Conservation (phyloP, 106 monocot genomes). For the Allium fistulosum region DNA sequence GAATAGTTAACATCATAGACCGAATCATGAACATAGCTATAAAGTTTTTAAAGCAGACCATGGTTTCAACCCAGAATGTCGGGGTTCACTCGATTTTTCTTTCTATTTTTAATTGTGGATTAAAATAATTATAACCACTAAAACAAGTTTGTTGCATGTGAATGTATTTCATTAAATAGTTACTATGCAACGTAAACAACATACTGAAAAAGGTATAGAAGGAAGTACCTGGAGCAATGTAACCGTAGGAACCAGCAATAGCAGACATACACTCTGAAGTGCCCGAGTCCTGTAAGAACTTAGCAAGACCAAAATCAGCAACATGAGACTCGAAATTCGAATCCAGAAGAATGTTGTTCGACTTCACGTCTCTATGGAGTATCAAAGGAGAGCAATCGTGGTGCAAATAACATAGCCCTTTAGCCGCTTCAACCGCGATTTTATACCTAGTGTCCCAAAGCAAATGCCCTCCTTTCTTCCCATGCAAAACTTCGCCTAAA, state of each 20-base stretch:
- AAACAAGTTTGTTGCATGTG: no score
- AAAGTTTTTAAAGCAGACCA: neutral
- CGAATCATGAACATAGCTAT: neutral
- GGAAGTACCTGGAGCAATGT: constrained; percentile 73
- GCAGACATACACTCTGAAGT: constrained; percentile 95
- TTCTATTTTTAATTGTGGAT: no score
- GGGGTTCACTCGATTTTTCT: no score
- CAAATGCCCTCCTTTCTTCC: constrained; percentile 74
- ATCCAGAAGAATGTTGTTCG: constrained; percentile 85
- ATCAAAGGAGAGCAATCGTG: constrained; percentile 89
- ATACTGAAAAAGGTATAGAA: neutral
- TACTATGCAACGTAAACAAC: neutral
- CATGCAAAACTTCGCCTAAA: constrained; percentile 81
- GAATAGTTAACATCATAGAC: neutral
- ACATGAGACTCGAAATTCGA: constrained; percentile 68
- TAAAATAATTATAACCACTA: no score
- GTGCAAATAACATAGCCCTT: constrained; percentile 88
- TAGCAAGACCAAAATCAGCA: constrained; percentile 70
- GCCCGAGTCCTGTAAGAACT: constrained; percentile 76
- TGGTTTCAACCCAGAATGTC: neutral
- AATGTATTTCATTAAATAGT: neutral
- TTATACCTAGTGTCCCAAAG: constrained; percentile 76
- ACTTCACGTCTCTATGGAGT: constrained; percentile 84
- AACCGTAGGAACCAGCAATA: constrained; percentile 92
- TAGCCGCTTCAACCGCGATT: constrained; percentile 78